phyloP scores from a whole-genome alignment of 2,329 filamentous ascomycete species.

The Zymoseptoria tritici region DNA sequence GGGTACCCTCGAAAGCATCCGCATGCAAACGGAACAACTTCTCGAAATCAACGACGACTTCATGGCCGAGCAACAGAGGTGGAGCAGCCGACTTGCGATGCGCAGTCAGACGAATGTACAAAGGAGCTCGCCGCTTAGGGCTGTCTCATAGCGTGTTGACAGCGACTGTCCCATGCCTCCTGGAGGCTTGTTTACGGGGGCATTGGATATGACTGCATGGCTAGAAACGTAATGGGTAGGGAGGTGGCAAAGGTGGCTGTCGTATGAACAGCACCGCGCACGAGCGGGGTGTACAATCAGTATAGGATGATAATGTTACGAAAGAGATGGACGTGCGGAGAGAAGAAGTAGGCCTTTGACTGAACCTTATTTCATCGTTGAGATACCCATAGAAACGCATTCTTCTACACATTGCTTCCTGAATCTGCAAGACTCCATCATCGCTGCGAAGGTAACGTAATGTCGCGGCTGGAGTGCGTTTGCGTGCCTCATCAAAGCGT shows the following conservation, averaged over 20 bases:
- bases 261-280: neutral
- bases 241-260: neutral
- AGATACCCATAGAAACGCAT: neutral
- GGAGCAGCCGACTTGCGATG: slow-evolving; percentile 15
- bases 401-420: neutral
- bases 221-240: neutral
- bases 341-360: neutral
- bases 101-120: neutral
- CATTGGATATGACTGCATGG: neutral
- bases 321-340: neutral
- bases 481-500: too few species aligned
- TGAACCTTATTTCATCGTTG: neutral
- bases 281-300: neutral
- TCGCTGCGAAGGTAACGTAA: too few species aligned
- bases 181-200: neutral
- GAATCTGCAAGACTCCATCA: too few species aligned
- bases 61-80: slow-evolving; percentile 23
- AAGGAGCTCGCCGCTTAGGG: slow-evolving; percentile 8
- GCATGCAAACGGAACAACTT: slow-evolving; percentile 28
- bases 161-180: neutral
- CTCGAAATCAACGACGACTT: slow-evolving; percentile 31
- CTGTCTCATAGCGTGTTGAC: slow-evolving; percentile 13
- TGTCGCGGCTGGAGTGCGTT: too few species aligned
- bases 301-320: neutral
- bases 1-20: slow-evolving; percentile 27